Conservation (phyloP, 371 early-diverging fungal genomes). For the Mortierella sp. region DNA sequence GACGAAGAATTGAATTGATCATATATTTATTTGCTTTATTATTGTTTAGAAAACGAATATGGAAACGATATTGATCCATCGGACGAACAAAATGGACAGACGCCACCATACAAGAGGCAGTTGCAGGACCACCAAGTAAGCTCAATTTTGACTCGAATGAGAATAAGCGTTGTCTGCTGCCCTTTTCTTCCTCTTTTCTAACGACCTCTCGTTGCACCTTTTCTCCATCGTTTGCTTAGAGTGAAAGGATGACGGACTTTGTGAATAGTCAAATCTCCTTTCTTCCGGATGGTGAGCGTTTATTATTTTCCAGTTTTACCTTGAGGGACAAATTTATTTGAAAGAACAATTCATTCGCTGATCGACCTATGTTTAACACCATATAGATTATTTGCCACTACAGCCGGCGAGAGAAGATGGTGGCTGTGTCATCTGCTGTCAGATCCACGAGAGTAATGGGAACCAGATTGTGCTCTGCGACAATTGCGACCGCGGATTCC, state of each 20-base stretch:
- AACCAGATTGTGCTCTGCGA: conserved; percentile 57
- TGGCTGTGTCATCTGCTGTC: conserved; percentile 31
- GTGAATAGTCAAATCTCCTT: conserved; percentile 2
- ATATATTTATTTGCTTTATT: neutral
- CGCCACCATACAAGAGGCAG: conserved; percentile 29
- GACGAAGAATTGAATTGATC: too few species aligned
- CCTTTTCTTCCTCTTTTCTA: neutral
- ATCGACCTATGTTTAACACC: neutral
- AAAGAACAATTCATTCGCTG: neutral
- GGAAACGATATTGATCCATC: conserved; percentile 11
- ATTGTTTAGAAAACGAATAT: conserved; percentile 27
- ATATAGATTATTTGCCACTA: conserved; percentile 17
- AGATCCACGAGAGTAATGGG: conserved; percentile 3
- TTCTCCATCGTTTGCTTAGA: neutral
- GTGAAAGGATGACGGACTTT: neutral
- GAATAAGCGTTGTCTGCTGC: neutral
- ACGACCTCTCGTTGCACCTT: neutral
- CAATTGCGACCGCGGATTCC: conserved; percentile 50
- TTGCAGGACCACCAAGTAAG: conserved; percentile 35
- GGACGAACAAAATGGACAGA: conserved; percentile 15
- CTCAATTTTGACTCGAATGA: neutral
- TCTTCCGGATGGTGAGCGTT: conserved; percentile 14
- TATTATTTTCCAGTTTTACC: neutral
- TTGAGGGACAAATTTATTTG: neutral
- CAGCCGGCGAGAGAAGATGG: conserved; percentile 35